Evolutionary conservation across 176 grass and related monocot genomes (phyloP).

Genomic region (Metroxylon sagu): DNA sequence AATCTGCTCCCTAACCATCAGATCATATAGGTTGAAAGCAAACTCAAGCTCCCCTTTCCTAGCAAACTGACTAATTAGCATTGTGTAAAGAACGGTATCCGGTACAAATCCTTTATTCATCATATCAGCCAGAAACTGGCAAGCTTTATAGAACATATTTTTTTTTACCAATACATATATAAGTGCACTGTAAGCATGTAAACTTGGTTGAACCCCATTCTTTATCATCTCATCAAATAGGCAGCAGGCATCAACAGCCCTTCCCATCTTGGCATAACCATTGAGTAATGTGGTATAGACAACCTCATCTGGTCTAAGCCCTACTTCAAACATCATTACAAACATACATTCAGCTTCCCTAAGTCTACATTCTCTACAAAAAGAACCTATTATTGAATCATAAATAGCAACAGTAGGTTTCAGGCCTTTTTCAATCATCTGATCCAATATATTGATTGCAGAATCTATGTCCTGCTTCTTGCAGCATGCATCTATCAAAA

Average conservation of each 20-base stretch:
- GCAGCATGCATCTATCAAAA: constrained; percentile 25
- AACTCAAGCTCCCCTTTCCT: constrained; percentile 17
- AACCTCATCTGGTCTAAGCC: constrained; percentile 26
- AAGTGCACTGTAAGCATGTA: constrained; percentile 22
- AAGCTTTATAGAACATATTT: constrained; percentile 13
- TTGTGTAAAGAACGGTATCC: constrained; percentile 35
- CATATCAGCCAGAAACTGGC: constrained; percentile 26
- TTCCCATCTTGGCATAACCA: constrained; percentile 17
- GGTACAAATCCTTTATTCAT: constrained; percentile 25
- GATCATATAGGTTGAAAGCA: constrained; percentile 21
- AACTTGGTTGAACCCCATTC: constrained; percentile 16
- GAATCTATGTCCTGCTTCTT: constrained; percentile 24
- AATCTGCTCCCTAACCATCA: constrained; percentile 27
- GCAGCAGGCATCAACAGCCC: neutral
- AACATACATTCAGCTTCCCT: constrained; percentile 22
- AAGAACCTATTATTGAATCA: constrained; percentile 24
- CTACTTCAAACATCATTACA: constrained; percentile 14
- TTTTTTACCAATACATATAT: constrained; percentile 32
- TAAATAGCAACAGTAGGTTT: constrained; percentile 21
- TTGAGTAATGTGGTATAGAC: constrained; percentile 28
- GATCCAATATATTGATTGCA: constrained; percentile 18
- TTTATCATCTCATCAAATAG: constrained; percentile 34
- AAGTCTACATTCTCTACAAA: constrained; percentile 19
- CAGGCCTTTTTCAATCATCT: constrained; percentile 20
- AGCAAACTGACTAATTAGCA: constrained; percentile 30